phyloP scores from a whole-genome alignment of 2,329 filamentous ascomycete genomes.

The Mollisia scopiformis region DNA sequence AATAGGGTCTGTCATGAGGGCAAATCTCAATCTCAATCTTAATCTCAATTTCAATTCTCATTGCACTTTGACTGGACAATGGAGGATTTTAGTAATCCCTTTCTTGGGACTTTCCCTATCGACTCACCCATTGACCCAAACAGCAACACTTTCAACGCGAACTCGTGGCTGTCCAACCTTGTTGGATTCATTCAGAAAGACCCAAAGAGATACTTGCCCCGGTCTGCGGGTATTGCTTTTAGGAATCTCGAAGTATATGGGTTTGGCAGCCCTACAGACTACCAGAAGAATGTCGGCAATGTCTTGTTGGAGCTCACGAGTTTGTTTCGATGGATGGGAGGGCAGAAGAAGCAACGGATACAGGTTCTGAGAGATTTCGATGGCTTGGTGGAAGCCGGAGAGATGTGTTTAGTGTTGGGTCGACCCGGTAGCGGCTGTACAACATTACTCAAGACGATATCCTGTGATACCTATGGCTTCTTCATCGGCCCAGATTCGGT shows the following conservation, averaged over 20 bases:
- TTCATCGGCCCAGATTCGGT: slow-evolving; percentile 49
- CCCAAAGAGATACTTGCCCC: slow-evolving; percentile 40
- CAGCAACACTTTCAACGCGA: slow-evolving; percentile 53
- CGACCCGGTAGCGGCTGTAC: slow-evolving; percentile 63
- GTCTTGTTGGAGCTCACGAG: slow-evolving; percentile 49
- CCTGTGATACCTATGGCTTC: slow-evolving; percentile 56
- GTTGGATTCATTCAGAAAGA: slow-evolving; percentile 41
- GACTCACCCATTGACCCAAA: slow-evolving; percentile 47
- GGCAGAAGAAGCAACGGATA: slow-evolving; percentile 52
- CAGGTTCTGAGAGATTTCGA: slow-evolving; percentile 63
- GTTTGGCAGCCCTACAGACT: slow-evolving; percentile 29
- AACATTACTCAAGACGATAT: slow-evolving; percentile 62
- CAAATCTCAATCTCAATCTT: neutral
- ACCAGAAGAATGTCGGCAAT: slow-evolving; percentile 33
- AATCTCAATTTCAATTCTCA: neutral
- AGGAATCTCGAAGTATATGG: slow-evolving; percentile 28
- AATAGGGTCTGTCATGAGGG: neutral
- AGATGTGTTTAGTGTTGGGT: slow-evolving; percentile 69
- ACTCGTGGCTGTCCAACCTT: slow-evolving; percentile 47
- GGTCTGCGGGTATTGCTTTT: slow-evolving; percentile 28
- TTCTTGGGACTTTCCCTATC: slow-evolving; percentile 7
- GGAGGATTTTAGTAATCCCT: slow-evolving; percentile 18
- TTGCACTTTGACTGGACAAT: neutral
- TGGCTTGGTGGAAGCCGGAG: slow-evolving; percentile 62
- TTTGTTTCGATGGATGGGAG: slow-evolving; percentile 50